Conservation (phyloP, 306 rosid genomes). For the Adenanthera pavonina region DNA sequence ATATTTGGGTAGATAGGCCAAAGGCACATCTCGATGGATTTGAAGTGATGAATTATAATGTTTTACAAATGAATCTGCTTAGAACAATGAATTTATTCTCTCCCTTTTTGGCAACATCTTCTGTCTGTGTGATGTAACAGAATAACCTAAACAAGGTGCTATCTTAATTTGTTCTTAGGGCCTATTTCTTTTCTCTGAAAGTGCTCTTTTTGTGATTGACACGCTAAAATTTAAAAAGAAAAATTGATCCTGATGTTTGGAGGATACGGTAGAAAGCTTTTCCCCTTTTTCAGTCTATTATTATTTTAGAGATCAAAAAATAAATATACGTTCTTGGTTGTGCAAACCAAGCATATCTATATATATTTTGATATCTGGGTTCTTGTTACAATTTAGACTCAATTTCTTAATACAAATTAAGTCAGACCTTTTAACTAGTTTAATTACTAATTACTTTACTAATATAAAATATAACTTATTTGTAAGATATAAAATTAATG, state of each 20-base stretch:
- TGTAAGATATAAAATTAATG: too few relatives aligned
- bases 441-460: not conserved
- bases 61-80: constrained; percentile 24
- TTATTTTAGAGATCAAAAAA: not conserved
- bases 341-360: not conserved
- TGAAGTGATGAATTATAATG: not conserved
- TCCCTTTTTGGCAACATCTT: not conserved
- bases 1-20: constrained; percentile 24
- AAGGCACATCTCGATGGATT: constrained; percentile 5
- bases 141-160: not conserved
- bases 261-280: not conserved
- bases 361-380: not conserved
- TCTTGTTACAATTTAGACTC: too few relatives aligned
- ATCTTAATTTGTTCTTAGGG: constrained; percentile 24
- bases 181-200: not conserved
- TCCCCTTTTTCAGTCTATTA: not conserved
- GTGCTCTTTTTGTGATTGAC: not conserved
- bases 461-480: not conserved
- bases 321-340: not conserved
- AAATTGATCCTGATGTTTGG: not conserved
- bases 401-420: too few relatives aligned
- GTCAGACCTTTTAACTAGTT: too few relatives aligned
- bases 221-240: not conserved
- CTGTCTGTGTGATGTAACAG: constrained; percentile 14
- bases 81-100: not conserved